phyloP scores from a whole-genome alignment of 768 basidiomycete species.

The Pisolithus tinctorius region DNA sequence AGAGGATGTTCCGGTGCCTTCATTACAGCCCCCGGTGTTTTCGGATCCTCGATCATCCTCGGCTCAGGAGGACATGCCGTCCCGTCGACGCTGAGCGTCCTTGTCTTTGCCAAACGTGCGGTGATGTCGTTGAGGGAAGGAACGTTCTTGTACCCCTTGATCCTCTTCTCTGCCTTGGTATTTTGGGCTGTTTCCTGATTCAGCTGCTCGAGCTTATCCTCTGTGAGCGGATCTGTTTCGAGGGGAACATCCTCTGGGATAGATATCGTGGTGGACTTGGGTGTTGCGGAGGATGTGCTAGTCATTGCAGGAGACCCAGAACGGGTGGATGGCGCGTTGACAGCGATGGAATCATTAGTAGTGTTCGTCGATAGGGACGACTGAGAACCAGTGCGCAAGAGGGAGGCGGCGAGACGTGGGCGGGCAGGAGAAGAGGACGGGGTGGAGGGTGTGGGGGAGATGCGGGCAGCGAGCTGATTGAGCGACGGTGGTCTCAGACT shows the following conservation, averaged over 20 bases:
- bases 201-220: conserved; percentile 59
- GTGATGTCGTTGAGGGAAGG: conserved; percentile 83
- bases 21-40: conserved; percentile 69
- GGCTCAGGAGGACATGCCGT: conserved; percentile 68
- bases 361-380: conserved; percentile 45
- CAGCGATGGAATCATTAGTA: conserved; percentile 55
- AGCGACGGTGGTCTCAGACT: conserved; percentile 58
- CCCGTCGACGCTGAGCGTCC: conserved; percentile 52
- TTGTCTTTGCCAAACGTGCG: conserved; percentile 64
- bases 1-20: conserved; percentile 74
- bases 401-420: conserved; percentile 68
- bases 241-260: conserved; percentile 31
- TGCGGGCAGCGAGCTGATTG: conserved; percentile 77
- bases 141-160: conserved; percentile 78
- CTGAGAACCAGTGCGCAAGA: conserved; percentile 56
- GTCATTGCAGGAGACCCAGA: conserved; percentile 57
- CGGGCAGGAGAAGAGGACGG: conserved; percentile 31
- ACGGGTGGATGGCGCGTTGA: conserved; percentile 61
- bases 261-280: conserved; percentile 35
- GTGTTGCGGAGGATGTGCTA: conserved; percentile 36
- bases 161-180: conserved; percentile 30
- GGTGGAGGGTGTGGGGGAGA: conserved; percentile 38
- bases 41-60: conserved; percentile 75
- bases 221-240: conserved; percentile 45
- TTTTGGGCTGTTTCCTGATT: conserved; percentile 44